phyloP scores from a whole-genome alignment of 495 filamentous ascomycete genomes.

The Daldinia loculata region DNA sequence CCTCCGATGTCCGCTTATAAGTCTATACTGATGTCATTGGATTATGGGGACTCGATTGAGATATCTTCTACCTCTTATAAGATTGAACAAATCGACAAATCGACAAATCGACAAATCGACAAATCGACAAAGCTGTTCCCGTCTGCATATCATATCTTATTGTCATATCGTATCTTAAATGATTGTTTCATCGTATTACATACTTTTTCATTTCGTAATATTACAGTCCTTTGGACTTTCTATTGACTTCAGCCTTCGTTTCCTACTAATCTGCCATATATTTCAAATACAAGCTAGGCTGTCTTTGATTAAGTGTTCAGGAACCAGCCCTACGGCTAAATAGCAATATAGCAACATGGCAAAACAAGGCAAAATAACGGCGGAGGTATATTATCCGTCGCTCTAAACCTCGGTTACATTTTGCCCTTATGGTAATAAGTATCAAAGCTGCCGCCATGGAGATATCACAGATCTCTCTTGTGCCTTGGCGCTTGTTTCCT shows the following conservation, averaged over 20 bases:
- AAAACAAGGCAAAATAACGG: conserved; percentile 25
- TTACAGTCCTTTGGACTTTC: neutral
- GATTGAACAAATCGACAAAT: neutral
- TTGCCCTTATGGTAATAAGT: conserved; percentile 25
- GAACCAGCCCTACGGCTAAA: conserved; percentile 44
- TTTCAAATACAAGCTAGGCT: neutral
- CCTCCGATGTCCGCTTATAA: neutral
- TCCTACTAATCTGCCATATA: neutral
- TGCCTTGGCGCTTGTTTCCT: conserved; percentile 24
- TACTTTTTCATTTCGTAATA: neutral
- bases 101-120: neutral
- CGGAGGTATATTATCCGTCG: conserved; percentile 33
- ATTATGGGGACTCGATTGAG: neutral
- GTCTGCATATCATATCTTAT: neutral
- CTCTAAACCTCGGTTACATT: conserved; percentile 12
- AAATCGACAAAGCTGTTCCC: neutral
- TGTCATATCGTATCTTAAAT: neutral
- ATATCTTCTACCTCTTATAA: neutral
- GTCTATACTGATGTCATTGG: neutral
- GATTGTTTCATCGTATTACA: neutral
- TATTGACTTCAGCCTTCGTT: conserved; percentile 7
- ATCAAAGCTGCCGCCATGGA: conserved; percentile 13
- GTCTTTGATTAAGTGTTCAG: conserved; percentile 15
- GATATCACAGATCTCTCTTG: conserved; percentile 10
- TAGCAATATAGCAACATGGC: conserved; percentile 14